Evolutionary conservation across 768 basidiomycete genomes (phyloP).

Genomic region (Leccinum aurantiacum): DNA sequence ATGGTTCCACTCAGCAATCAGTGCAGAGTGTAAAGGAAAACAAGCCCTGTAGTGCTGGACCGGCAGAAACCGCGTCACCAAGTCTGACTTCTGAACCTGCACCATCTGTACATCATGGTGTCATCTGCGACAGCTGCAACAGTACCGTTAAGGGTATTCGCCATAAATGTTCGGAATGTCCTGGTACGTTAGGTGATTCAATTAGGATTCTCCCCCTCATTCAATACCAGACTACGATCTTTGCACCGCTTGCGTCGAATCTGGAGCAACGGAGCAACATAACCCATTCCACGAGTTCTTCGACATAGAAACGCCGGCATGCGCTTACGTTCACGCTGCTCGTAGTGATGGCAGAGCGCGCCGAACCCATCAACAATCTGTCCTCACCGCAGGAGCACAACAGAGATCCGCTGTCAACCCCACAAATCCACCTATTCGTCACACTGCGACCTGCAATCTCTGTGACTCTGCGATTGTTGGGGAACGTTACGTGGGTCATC

Average conservation of each 20-base stretch:
- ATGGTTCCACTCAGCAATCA: not conserved
- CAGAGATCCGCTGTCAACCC: not conserved
- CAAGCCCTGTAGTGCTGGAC: not conserved
- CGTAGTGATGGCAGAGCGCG: slow-evolving; percentile 35
- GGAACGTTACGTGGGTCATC: slow-evolving; percentile 62
- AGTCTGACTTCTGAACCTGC: not conserved
- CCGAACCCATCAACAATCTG: slow-evolving; percentile 6
- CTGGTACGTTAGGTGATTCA: slow-evolving; percentile 41
- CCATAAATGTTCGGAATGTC: slow-evolving; percentile 81
- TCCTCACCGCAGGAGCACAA: not conserved
- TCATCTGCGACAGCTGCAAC: slow-evolving; percentile 69
- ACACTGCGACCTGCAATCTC: slow-evolving; percentile 72
- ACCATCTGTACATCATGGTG: slow-evolving; percentile 47
- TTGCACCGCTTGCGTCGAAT: slow-evolving; percentile 56
- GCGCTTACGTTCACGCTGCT: slow-evolving; percentile 64
- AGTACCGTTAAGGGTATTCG: slow-evolving; percentile 59
- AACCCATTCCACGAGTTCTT: slow-evolving; percentile 71
- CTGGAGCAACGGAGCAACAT: slow-evolving; percentile 51
- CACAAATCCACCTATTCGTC: slow-evolving; percentile 38
- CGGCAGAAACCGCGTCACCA: not conserved
- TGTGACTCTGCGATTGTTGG: slow-evolving; percentile 74
- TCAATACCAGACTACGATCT: slow-evolving; percentile 63
- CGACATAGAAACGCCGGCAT: slow-evolving; percentile 63
- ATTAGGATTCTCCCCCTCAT: not conserved
- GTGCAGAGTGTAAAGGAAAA: not conserved